Percentiles rank a stretch among this genome's conserved stretches.
Evolutionary conservation across 192 early-diverging fungal genomes (phyloP).

Genomic region (Coemansia javaensis): DNA sequence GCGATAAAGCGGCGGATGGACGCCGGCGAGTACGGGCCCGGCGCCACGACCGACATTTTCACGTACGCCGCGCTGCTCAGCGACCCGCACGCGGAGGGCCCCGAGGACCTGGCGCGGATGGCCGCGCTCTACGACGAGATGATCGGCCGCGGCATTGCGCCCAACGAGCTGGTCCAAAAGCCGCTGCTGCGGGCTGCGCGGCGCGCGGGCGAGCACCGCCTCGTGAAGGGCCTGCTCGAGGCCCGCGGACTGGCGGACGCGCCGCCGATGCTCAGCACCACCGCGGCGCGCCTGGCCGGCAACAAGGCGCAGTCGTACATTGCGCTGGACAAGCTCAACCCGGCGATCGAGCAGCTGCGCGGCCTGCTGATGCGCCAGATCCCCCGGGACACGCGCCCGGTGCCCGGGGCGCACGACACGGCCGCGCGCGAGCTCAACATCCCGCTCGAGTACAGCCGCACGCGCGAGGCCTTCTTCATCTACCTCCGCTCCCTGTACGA

Average conservation of each 20-base stretch:
- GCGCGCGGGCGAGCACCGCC: conserved; percentile 6
- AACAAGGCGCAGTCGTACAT: conserved; percentile 24
- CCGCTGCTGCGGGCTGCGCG: conserved; percentile 22
- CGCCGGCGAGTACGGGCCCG: conserved; percentile 10
- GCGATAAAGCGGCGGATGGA: conserved; percentile 31
- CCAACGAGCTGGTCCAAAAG: conserved; percentile 25
- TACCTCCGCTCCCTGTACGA: conserved; percentile 45
- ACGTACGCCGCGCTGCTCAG: conserved; percentile 42
- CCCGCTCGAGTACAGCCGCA: conserved; percentile 15
- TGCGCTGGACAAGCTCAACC: conserved; percentile 6
- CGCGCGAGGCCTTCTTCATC: conserved; percentile 35
- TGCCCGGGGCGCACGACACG: conserved; percentile 4
- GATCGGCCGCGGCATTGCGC: conserved; percentile 13
- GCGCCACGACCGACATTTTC: conserved; percentile 11
- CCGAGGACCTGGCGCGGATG: conserved; percentile 17
- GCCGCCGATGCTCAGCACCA: background rate
- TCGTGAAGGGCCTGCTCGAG: conserved; percentile 20
- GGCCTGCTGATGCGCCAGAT: conserved; percentile 25
- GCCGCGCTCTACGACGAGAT: conserved; percentile 40
- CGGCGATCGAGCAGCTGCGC: conserved; percentile 15
- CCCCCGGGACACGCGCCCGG: conserved; percentile 19
- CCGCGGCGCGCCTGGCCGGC: conserved; percentile 21
- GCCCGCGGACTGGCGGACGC: conserved; percentile 1
- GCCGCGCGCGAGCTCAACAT: conserved; percentile 4
- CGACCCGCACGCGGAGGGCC: conserved; percentile 7